Evolutionary conservation across 805 yeast genomes (phyloP).

Genomic region (Suhomyces faveliae): DNA sequence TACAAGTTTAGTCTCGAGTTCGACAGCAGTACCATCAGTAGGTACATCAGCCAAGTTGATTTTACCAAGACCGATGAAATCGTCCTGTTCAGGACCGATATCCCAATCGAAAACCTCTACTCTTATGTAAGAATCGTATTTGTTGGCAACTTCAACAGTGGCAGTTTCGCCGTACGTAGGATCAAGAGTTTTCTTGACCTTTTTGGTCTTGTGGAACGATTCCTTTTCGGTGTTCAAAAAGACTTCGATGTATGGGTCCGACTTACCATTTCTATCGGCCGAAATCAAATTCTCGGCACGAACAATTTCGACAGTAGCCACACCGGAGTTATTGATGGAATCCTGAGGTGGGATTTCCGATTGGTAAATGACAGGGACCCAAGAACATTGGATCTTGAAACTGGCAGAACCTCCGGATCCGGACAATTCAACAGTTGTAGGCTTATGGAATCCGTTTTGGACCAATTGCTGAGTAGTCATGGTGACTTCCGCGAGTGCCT

Average conservation of each 20-base stretch:
- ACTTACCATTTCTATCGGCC: conserved; percentile 89
- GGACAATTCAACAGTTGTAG: conserved; percentile 53
- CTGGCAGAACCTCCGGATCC: conserved; percentile 50
- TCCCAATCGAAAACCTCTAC: conserved; percentile 86
- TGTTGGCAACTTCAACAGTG: conserved; percentile 54
- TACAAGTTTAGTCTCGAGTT: conserved; percentile 44
- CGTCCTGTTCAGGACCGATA: conserved; percentile 84
- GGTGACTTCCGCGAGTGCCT: conserved; percentile 57
- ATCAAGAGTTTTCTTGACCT: conserved; percentile 78
- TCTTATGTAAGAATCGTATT: conserved; percentile 57
- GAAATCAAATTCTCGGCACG: conserved; percentile 70
- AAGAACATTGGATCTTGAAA: conserved; percentile 62
- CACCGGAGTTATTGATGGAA: conserved; percentile 72
- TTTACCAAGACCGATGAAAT: conserved; percentile 65
- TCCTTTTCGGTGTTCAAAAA: conserved; percentile 62
- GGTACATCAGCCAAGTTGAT: conserved; percentile 56
- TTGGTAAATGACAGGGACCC: conserved; percentile 69
- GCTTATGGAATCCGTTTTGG: conserved; percentile 60
- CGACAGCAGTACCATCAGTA: conserved; percentile 45
- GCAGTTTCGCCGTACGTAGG: conserved; percentile 87
- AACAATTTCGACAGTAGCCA: conserved; percentile 56
- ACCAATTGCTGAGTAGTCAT: conserved; percentile 68
- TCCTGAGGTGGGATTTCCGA: conserved; percentile 69
- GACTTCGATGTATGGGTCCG: conserved; percentile 85
- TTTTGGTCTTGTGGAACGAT: conserved; percentile 68